A percentile compares a stretch with the other conserved stretches of the same genome.
These are phyloP conservation scores for Rhododendron vialii DNA, from an alignment of 148 eudicot genomes.

Conservation along the genomic window DNA sequence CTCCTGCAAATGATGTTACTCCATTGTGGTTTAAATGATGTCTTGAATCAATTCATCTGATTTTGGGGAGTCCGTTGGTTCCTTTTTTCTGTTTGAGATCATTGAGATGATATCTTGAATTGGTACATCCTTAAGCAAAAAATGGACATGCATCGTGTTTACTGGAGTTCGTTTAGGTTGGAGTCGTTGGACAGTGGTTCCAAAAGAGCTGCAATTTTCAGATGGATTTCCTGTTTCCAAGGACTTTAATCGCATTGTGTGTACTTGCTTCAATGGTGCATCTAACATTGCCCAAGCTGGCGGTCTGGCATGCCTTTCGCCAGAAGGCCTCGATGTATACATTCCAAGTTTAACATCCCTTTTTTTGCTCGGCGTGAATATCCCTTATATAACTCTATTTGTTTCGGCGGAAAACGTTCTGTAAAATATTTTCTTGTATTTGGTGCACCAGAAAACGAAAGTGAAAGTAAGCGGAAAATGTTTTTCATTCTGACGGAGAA, in stretches of 20 bases:
- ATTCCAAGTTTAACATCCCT: not conserved
- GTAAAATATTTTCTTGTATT: not conserved
- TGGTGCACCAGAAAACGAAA: not conserved
- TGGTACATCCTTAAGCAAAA: not conserved
- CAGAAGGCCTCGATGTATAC: conserved; percentile 51
- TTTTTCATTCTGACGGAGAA: not conserved
- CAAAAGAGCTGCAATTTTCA: conserved; percentile 52
- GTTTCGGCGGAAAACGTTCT: not conserved
- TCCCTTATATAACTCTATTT: not conserved
- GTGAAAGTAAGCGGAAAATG: not conserved
- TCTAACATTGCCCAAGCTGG: conserved; percentile 51
- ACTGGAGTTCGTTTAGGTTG: conserved; percentile 83
- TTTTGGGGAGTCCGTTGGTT: not conserved
- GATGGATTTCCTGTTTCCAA: conserved; percentile 52
- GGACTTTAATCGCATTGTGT: conserved; percentile 42
- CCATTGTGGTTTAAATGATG: not conserved
- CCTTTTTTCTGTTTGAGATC: not conserved
- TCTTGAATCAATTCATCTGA: not conserved
- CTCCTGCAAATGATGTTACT: not conserved
- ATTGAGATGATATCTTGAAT: not conserved
- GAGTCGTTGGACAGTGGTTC: conserved; percentile 67
- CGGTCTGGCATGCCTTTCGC: conserved; percentile 72
- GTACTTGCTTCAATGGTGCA: conserved; percentile 55
- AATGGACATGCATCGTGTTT: conserved; percentile 32
- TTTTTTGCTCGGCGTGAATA: not conserved